Percentiles rank a stretch among this genome's conserved stretches.
Evolutionary conservation across 495 filamentous ascomycete genomes (phyloP).

Genomic region (Lasiosphaeriaceae sp.): DNA sequence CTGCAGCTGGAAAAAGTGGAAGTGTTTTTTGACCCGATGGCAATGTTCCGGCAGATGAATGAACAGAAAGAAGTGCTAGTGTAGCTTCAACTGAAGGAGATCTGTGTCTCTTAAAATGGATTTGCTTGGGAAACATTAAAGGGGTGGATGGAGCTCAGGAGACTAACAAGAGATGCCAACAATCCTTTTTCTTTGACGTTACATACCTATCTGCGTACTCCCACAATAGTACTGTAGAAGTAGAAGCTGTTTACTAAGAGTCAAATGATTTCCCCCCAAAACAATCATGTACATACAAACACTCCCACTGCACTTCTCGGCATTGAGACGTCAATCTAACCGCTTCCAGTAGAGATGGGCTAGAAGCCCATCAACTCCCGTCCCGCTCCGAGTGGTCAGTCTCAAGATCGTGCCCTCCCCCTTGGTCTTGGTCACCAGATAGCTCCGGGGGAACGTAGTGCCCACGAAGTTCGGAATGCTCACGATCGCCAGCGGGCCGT

Average conservation of each 20-base stretch:
- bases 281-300: background rate
- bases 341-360: background rate
- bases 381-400: too few species aligned
- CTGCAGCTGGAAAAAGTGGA: slow-evolving; percentile 53
- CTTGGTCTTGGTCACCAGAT: background rate
- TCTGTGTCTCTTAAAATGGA: too few species aligned
- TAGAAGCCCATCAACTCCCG: background rate
- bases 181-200: too few species aligned
- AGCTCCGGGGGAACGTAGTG: background rate
- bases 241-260: too few species aligned
- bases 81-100: too few species aligned
- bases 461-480: background rate
- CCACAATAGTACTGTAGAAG: too few species aligned
- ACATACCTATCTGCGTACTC: too few species aligned
- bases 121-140: too few species aligned
- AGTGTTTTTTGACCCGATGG: slow-evolving; percentile 61
- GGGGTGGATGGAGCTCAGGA: too few species aligned
- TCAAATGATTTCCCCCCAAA: background rate
- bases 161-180: too few species aligned
- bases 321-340: background rate
- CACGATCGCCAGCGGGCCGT: slow-evolving; percentile 1
- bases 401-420: background rate
- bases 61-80: background rate
- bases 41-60: slow-evolving; percentile 62
- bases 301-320: background rate